phyloP scores from a whole-genome alignment of 495 filamentous ascomycete genomes.

The Penicillium roqueforti region DNA sequence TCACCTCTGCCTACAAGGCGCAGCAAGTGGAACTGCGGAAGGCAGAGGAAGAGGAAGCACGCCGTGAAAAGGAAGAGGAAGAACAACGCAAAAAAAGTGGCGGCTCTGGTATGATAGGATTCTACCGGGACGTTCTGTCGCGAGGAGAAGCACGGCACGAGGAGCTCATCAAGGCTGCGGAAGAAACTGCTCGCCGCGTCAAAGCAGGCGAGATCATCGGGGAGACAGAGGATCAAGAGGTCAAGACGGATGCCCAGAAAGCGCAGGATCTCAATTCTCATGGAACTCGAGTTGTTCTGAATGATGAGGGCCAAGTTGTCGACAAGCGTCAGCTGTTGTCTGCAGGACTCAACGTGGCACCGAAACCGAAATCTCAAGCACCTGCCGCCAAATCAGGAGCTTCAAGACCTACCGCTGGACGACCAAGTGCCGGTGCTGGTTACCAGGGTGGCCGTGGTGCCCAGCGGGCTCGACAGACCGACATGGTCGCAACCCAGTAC shows the following conservation, averaged over 20 bases:
- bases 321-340: constrained; percentile 88
- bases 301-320: constrained; percentile 91
- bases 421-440: constrained; percentile 27
- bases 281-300: constrained; percentile 68
- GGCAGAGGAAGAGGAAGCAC: constrained; percentile 76
- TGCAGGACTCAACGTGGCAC: constrained; percentile 79
- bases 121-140: constrained; percentile 81
- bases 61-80: constrained; percentile 63
- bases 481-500: constrained; percentile 71
- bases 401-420: constrained; percentile 27
- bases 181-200: constrained; percentile 58
- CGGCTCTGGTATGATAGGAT: constrained; percentile 73
- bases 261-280: constrained; percentile 68
- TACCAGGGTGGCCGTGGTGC: constrained; percentile 46
- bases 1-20: constrained; percentile 89
- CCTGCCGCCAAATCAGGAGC: constrained; percentile 29
- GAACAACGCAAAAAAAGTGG: constrained; percentile 57
- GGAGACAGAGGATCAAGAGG: constrained; percentile 34
- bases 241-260: constrained; percentile 66
- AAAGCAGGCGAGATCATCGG: constrained; percentile 34
- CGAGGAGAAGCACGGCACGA: constrained; percentile 72
- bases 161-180: constrained; percentile 60
- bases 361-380: constrained; percentile 49
- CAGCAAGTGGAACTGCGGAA: constrained; percentile 81
- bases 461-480: constrained; percentile 75